Evolutionary conservation across 2,329 filamentous ascomycete genomes (phyloP).

Genomic region (Pseudogymnoascus sp.): DNA sequence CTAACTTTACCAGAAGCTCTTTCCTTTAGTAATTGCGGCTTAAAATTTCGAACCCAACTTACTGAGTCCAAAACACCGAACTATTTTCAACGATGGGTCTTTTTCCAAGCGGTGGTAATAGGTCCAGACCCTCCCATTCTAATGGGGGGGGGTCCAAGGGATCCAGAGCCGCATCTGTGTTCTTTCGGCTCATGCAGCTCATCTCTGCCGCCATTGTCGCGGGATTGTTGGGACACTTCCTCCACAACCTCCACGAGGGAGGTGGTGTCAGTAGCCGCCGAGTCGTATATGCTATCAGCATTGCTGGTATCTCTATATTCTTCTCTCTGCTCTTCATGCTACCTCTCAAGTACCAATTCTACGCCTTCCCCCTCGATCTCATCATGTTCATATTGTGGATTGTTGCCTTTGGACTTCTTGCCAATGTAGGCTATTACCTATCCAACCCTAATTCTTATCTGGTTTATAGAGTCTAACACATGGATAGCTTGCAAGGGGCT

Average conservation of each 20-base stretch:
- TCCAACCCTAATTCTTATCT: background rate
- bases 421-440: background rate
- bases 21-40: background rate
- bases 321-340: constrained; percentile 8
- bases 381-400: constrained; percentile 10
- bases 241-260: background rate
- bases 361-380: constrained; percentile 7
- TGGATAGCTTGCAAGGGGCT: constrained; percentile 2
- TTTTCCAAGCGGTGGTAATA: constrained; percentile 5
- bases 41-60: background rate
- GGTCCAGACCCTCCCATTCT: background rate
- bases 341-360: constrained; percentile 11
- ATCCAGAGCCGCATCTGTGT: background rate
- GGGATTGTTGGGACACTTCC: constrained; percentile 5
- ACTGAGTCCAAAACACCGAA: background rate
- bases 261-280: background rate
- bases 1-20: background rate
- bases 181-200: constrained; percentile 8
- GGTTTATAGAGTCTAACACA: background rate
- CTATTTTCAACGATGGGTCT: constrained; percentile 4
- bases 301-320: constrained; percentile 10
- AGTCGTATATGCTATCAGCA: background rate
- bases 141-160: background rate
- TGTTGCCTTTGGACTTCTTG: constrained; percentile 10
- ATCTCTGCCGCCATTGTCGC: constrained; percentile 8